Conservation (phyloP, 441 rosid genomes). For the Populus tomentosa region DNA sequence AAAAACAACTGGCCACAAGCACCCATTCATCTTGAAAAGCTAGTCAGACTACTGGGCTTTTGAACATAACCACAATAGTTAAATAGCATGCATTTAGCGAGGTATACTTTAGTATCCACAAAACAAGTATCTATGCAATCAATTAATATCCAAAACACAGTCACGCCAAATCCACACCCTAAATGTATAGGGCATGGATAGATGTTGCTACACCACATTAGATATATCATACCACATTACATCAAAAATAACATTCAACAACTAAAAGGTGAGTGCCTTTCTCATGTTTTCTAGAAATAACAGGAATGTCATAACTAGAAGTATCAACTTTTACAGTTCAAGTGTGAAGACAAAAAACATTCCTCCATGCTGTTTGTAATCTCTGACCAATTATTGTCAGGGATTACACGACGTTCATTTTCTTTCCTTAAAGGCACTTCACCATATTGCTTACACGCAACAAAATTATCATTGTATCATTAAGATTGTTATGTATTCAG, state of each 20-base stretch:
- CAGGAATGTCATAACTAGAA: background rate
- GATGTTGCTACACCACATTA: background rate
- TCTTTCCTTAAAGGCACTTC: background rate
- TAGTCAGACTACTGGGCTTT: background rate
- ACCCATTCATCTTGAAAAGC: background rate
- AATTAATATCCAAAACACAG: background rate
- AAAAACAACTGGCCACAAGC: background rate
- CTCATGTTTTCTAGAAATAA: background rate
- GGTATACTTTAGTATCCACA: background rate
- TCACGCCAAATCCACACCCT: background rate
- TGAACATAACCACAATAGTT: background rate
- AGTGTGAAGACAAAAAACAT: background rate
- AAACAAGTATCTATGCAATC: background rate
- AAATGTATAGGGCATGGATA: background rate
- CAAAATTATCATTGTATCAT: background rate
- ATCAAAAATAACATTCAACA: background rate
- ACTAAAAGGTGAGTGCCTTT: too few relatives aligned
- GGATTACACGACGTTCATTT: background rate
- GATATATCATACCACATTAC: background rate
- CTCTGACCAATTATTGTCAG: background rate
- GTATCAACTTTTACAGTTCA: background rate
- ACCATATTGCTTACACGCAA: background rate
- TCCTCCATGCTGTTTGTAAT: background rate
- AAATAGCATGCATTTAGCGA: background rate
- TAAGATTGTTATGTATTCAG: background rate